Evolutionary conservation across 1,284 basidiomycete species (phyloP).

Genomic region (Vanrija humicola): DNA sequence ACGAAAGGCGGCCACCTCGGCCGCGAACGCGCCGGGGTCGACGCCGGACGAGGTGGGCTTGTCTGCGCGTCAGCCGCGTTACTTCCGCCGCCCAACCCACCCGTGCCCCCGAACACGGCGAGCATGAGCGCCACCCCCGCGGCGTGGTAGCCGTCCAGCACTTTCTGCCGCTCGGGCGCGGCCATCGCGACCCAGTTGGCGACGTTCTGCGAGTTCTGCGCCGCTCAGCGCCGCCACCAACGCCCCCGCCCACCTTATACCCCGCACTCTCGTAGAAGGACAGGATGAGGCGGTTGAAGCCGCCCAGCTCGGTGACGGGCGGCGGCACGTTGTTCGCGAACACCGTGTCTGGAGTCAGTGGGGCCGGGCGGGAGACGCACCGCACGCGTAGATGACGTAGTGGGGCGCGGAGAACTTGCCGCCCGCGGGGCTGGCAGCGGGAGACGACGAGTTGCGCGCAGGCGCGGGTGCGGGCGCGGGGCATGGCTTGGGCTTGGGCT

Average conservation of each 20-base stretch:
- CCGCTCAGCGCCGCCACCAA: neutral
- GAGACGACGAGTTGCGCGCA: no score
- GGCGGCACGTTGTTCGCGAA: neutral
- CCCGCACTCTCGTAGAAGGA: conserved; percentile 38
- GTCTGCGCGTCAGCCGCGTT: conserved; percentile 5
- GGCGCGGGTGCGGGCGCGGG: no score
- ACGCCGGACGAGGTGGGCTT: conserved; percentile 11
- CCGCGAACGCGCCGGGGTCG: conserved; percentile 1
- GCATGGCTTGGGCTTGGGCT: no score
- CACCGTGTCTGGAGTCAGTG: no score
- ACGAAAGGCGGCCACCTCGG: conserved; percentile 43
- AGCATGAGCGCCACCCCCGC: conserved; percentile 23
- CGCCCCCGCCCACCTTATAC: no score
- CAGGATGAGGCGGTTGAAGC: conserved; percentile 51
- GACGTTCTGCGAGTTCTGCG: neutral
- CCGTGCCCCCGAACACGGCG: conserved; percentile 1
- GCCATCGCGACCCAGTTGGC: conserved; percentile 11
- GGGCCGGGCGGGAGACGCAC: neutral
- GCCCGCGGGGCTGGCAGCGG: no score
- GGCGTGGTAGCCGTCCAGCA: conserved; percentile 47
- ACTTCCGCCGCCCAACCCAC: no score
- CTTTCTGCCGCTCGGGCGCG: conserved; percentile 19
- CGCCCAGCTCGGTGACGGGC: conserved; percentile 1
- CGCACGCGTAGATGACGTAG: neutral
- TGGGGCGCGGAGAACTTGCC: neutral